Percentiles rank a stretch among this genome's conserved stretches.
Conservation (phyloP, 345 rosid species). For the Brassica carinata region DNA sequence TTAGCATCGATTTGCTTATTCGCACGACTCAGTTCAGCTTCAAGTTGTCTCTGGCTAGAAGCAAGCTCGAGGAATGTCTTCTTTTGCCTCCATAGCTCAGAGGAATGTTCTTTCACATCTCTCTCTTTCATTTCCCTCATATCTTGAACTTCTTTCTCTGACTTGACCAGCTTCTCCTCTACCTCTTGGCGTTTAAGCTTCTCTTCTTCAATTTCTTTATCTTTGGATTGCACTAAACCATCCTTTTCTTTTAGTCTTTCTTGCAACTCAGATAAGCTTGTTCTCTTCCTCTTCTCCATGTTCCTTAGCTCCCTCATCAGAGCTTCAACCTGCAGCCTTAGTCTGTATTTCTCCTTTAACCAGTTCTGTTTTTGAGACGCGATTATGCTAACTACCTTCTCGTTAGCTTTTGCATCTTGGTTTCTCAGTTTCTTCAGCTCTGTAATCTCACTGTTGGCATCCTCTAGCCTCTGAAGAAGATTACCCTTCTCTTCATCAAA, state of each 20-base stretch:
- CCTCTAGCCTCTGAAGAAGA: conserved; percentile 56
- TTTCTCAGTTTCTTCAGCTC: conserved; percentile 64
- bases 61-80: conserved; percentile 91
- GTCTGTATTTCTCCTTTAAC: conserved; percentile 68
- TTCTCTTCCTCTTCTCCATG: conserved; percentile 53
- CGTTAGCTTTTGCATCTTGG: conserved; percentile 90
- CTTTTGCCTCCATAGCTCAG: conserved; percentile 81
- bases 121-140: conserved; percentile 58
- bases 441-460: conserved; percentile 57
- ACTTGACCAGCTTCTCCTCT: conserved; percentile 56
- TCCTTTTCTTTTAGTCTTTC: conserved; percentile 64
- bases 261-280: conserved; percentile 50
- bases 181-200: conserved; percentile 53
- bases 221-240: conserved; percentile 54
- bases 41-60: conserved; percentile 85
- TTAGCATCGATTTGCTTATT: conserved; percentile 64
- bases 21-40: conserved; percentile 83
- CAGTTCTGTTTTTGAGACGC: conserved; percentile 89
- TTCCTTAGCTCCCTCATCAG: conserved; percentile 58
- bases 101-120: conserved; percentile 66
- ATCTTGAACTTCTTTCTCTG: conserved; percentile 55
- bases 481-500: conserved; percentile 50
- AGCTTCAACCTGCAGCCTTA: conserved; percentile 60
- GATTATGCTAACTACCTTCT: conserved; percentile 83
- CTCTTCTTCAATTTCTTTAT: conserved; percentile 54